Evolutionary conservation across 495 filamentous ascomycete species (phyloP), one percentile per base, ranked within the genome.

Genomic region (Xylaria flabelliformis): DNA sequence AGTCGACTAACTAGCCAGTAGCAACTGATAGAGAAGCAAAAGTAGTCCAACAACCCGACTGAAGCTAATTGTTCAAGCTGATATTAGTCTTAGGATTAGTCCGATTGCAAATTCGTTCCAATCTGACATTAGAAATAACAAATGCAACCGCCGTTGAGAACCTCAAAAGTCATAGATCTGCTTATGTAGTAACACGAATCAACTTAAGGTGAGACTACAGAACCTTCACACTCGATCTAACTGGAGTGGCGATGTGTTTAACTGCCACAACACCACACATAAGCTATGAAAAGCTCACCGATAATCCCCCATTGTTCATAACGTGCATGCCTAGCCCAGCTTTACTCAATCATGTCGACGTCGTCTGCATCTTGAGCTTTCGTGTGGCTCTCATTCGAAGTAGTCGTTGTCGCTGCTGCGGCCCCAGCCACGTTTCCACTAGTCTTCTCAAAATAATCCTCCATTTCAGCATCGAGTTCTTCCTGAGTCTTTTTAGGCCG

Each of bases 381-480:
- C 44, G 79, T 12, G 13, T 59, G 39, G 26, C 10, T 42, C 21
- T 72, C 42, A 51, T 51, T 44, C 10, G 63, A 48, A 64, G 74
- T 65, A 21, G 67, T 62, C 63, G 74, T 73, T 59, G 74, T 74
- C 32, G 72, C 75, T 15, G 56, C 74, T n/a, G 56, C 62, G 55
- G 64, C 69, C n/a, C 73, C 74, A 4, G 59, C 64, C 10, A 58
- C 76, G 19, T 75, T 80, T 29, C 80, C 83, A 24, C 82, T 77
- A 34, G 79, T 79, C 46, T 87, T 86, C 41, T 81, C 86, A 85
- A 93, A 98, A 82, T 98, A 98, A 77, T 97, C 93, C 44, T 90
- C 94, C 95, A 98, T 98, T 83, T 98, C 95, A 46, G 92, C 91
- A 77, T 98, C 95, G 50, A 98, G 84, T 77, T 98, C 92, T 75